A percentile compares a stretch with the other conserved stretches of the same genome.
These are phyloP conservation scores for Umbilicus rupestris DNA, from an alignment of 164 flowering plant genomes.

Conservation along the genomic window DNA sequence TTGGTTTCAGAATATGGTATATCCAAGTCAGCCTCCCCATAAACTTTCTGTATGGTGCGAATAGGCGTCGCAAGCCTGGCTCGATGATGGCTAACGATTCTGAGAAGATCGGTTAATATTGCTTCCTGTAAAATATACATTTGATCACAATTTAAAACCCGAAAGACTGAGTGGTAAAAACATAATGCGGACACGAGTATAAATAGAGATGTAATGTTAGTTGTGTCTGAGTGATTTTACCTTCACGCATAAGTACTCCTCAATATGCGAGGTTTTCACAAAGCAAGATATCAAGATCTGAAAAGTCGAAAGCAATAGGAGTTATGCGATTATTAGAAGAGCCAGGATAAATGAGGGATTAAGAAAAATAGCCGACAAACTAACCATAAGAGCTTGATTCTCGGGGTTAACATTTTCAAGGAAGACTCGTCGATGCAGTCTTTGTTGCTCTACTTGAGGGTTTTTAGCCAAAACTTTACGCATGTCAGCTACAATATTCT, in stretches of 20 bases:
- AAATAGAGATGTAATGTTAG: neutral
- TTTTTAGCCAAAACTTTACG: slow-evolving; percentile 93
- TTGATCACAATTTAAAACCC: neutral
- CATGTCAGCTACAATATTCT: slow-evolving; percentile 96
- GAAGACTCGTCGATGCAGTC: slow-evolving; percentile 86
- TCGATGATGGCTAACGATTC: slow-evolving; percentile 88
- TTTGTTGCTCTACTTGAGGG: slow-evolving; percentile 95
- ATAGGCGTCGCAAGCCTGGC: slow-evolving; percentile 96
- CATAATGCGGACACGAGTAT: neutral
- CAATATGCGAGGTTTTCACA: slow-evolving; percentile 90
- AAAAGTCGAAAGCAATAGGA: slow-evolving; percentile 4
- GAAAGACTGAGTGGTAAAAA: neutral
- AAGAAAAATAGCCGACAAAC: slow-evolving; percentile 8
- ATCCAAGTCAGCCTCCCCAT: slow-evolving; percentile 48
- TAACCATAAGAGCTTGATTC: slow-evolving; percentile 84
- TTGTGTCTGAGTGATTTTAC: slow-evolving; percentile 22
- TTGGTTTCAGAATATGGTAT: slow-evolving; percentile 16
- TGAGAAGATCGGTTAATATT: slow-evolving; percentile 76
- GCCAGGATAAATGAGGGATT: neutral
- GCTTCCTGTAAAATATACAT: slow-evolving; percentile 50
- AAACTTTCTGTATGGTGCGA: slow-evolving; percentile 78
- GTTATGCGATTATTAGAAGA: neutral
- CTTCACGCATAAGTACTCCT: slow-evolving; percentile 92
- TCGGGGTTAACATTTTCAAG: slow-evolving; percentile 67
- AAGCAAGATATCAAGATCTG: slow-evolving; percentile 94